A percentile compares a stretch with the other conserved stretches of the same genome.
Conservation (phyloP, 371 early-diverging fungal genomes). For the Cokeromyces recurvatus region DNA sequence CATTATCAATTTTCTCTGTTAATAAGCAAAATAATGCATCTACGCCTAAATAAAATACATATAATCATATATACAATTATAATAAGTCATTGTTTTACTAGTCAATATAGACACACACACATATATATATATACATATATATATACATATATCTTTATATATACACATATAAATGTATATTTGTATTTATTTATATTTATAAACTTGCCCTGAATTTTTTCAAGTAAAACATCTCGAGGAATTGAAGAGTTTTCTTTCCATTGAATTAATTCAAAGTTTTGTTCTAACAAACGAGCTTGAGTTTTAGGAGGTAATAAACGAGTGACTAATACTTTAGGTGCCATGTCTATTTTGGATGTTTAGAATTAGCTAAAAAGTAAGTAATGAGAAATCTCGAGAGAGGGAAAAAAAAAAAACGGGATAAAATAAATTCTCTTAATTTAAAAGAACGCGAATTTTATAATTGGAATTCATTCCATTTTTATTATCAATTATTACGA, state of each 20-base stretch:
- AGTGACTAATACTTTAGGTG: constrained; percentile 32
- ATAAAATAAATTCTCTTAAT: not conserved
- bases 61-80: not conserved
- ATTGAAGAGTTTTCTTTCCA: constrained; percentile 38
- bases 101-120: too few species aligned
- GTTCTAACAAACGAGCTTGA: constrained; percentile 16
- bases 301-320: constrained; percentile 36
- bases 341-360: too few species aligned
- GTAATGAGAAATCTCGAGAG: not conserved
- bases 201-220: constrained; percentile 22
- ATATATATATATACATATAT: too few species aligned
- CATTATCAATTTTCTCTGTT: constrained; percentile 68
- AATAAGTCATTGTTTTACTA: too few species aligned
- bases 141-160: too few species aligned
- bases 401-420: not conserved
- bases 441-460: too few species aligned
- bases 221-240: constrained; percentile 32
- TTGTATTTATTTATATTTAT: not conserved
- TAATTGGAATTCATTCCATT: too few species aligned
- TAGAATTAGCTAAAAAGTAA: not conserved
- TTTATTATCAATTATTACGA: not conserved
- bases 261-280: constrained; percentile 30
- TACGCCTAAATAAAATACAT: constrained; percentile 37
- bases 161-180: not conserved
- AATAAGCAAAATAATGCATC: constrained; percentile 66